Evolutionary conservation across 2,329 filamentous ascomycete species (phyloP).

Genomic region (Cladophialophora yegresii): DNA sequence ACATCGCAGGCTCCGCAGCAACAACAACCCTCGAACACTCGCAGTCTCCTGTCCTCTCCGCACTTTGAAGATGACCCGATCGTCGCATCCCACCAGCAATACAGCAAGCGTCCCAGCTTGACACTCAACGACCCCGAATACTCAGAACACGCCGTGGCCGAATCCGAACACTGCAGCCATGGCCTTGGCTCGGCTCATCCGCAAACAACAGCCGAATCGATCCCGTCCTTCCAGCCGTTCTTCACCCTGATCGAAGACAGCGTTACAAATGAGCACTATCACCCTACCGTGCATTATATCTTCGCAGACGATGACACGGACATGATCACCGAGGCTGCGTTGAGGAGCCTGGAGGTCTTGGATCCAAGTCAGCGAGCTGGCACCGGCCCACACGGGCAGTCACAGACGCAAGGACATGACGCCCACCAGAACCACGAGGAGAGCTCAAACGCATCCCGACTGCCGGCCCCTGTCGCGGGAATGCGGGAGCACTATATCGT

Average conservation of each 20-base stretch:
- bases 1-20: constrained; percentile 18
- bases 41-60: constrained; percentile 31
- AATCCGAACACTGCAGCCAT: constrained; percentile 23
- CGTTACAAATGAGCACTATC: constrained; percentile 71
- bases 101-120: constrained; percentile 19
- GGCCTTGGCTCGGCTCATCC: constrained; percentile 7
- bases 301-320: constrained; percentile 90
- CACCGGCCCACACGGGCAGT: neutral
- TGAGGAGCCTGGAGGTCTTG: constrained; percentile 54
- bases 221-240: constrained; percentile 68
- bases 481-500: constrained; percentile 59
- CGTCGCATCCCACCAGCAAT: constrained; percentile 19
- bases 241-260: constrained; percentile 82
- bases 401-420: neutral
- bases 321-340: constrained; percentile 66
- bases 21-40: constrained; percentile 12
- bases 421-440: constrained; percentile 30
- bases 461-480: constrained; percentile 52
- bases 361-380: constrained; percentile 34
- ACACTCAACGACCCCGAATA: constrained; percentile 20
- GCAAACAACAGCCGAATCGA: constrained; percentile 19
- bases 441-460: constrained; percentile 39
- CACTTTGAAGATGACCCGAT: constrained; percentile 34
- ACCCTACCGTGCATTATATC: constrained; percentile 87
- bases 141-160: constrained; percentile 30